phyloP scores from a whole-genome alignment of 1,139 yeast genomes.

The Kluyveromyces sp. region DNA sequence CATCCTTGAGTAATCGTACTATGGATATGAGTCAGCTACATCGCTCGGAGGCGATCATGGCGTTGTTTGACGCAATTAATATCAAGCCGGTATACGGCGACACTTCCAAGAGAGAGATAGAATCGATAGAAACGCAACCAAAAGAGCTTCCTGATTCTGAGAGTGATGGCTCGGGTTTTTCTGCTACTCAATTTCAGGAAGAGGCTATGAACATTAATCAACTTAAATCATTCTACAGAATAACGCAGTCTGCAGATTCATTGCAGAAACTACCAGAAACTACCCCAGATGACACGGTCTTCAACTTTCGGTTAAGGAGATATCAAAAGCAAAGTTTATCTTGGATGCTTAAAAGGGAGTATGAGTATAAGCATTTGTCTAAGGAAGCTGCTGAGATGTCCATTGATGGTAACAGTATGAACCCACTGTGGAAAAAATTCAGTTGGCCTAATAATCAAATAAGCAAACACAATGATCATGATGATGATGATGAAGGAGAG shows the following conservation, averaged over 20 bases:
- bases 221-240: slow-evolving; percentile 62
- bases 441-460: slow-evolving; percentile 55
- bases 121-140: too few species aligned
- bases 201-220: slow-evolving; percentile 58
- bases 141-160: too few species aligned
- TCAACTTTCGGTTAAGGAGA: slow-evolving; percentile 49
- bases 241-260: slow-evolving; percentile 48
- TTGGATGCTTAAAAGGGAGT: slow-evolving; percentile 72
- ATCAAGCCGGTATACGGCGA: slow-evolving; percentile 28
- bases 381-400: slow-evolving; percentile 20
- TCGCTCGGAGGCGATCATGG: slow-evolving; percentile 50
- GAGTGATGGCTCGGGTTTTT: slow-evolving; percentile 13
- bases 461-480: slow-evolving; percentile 7
- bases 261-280: slow-evolving; percentile 49
- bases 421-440: slow-evolving; percentile 82
- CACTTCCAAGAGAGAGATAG: slow-evolving; percentile 11
- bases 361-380: slow-evolving; percentile 34
- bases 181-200: slow-evolving; percentile 30
- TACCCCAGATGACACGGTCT: slow-evolving; percentile 51
- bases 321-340: slow-evolving; percentile 77
- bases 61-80: slow-evolving; percentile 46
- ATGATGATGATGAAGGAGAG: slow-evolving; percentile 18
- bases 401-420: slow-evolving; percentile 36
- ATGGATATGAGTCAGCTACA: slow-evolving; percentile 44
- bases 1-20: slow-evolving; percentile 39